Evolutionary conservation across 2,329 filamentous ascomycete genomes (phyloP).

Genomic region (Colletotrichum liriopes): DNA sequence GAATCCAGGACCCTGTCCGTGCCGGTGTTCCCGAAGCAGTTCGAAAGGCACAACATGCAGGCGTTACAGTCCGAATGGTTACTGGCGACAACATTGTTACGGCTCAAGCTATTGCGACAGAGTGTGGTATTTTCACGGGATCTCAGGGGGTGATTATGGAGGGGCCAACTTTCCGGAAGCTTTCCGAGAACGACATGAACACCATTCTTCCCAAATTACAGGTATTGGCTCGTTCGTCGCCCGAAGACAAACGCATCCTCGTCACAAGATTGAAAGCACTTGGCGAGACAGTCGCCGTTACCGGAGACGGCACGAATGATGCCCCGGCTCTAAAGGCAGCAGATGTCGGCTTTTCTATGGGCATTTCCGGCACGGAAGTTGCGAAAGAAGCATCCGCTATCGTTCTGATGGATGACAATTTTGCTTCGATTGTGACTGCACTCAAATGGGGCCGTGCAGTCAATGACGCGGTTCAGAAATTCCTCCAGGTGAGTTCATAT

Average conservation of each 20-base stretch:
- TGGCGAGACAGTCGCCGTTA: constrained; percentile 77
- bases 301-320: constrained; percentile 78
- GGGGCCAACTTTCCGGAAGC: constrained; percentile 69
- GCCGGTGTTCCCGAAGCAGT: constrained; percentile 75
- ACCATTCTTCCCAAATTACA: constrained; percentile 73
- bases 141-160: constrained; percentile 70
- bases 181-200: constrained; percentile 63
- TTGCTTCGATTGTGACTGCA: constrained; percentile 74
- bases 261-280: constrained; percentile 76
- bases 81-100: constrained; percentile 66
- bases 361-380: constrained; percentile 76
- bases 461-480: constrained; percentile 76
- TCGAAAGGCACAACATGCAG: constrained; percentile 72
- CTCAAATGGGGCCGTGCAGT: constrained; percentile 76
- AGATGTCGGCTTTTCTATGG: constrained; percentile 80
- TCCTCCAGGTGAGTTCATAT: constrained; percentile 67
- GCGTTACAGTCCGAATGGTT: constrained; percentile 76
- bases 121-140: constrained; percentile 57
- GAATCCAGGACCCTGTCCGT: constrained; percentile 78
- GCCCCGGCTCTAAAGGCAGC: constrained; percentile 76
- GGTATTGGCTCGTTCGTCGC: constrained; percentile 78
- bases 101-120: constrained; percentile 59
- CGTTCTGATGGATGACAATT: constrained; percentile 75
- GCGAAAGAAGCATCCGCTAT: constrained; percentile 74
- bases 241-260: constrained; percentile 77